Evolutionary conservation across 106 monocot genomes (phyloP), one percentile per base, ranked within the genome.

Genomic region (Narthecium ossifragum): DNA sequence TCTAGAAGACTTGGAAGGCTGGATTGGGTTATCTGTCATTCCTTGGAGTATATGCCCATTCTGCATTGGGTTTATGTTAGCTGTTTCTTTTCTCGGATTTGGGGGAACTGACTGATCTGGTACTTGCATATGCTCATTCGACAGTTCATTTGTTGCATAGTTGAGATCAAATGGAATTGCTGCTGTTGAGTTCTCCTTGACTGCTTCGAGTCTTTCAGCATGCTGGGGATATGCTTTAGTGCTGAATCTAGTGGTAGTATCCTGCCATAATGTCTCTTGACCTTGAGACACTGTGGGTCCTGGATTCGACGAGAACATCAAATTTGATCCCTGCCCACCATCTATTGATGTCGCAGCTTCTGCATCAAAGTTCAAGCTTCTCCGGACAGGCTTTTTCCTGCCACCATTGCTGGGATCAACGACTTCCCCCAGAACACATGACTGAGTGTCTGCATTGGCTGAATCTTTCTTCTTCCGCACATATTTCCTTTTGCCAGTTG

Each of bases 401-500:
- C 5, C 4, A 22, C 21, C 49, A 49, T 49, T 8, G 9, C 5
- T 23, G 1, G 22, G 21, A n/a, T 40, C 37, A 39, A 34, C 36
- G 41, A 10, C 34, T 45, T 37, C 50, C 32, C 24, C 34, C 6
- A 38, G 29, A 37, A 31, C 43, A 49, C 2, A 43, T 21, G 59
- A 46, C 2, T 43, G 72, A 17, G 29, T 61, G 11, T 59, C 57
- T 34, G 29, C 33, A 32, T 68, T 45, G 36, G 12, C 31, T 26
- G 27, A 10, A 22, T 15, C 43, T 37, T 72, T 70, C 27, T 78
- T 85, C 54, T 68, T 79, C 26, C 70, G 31, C 18, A 62, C 60
- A 57, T 82, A 60, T 31, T 53, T 75, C 54, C 80, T 79, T 33
- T 81, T 81, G 39, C 47, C 46, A 7, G 65, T 21, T 15, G 46